Conservation (phyloP, 148 eudicot genomes). For the Bassia scoparia region DNA sequence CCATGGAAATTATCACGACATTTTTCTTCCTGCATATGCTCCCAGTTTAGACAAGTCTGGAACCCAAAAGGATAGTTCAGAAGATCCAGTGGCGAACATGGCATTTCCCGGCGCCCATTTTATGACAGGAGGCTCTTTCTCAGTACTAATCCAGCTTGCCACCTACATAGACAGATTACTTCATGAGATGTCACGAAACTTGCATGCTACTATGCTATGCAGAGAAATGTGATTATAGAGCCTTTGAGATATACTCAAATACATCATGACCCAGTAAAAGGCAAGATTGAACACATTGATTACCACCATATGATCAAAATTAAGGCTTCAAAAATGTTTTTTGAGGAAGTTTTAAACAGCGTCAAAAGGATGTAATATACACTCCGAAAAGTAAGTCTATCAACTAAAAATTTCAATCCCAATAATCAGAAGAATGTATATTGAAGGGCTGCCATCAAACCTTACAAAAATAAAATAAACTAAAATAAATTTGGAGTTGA, state of each 20-base stretch:
- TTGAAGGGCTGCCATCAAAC: too few species aligned
- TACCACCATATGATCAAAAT: too few species aligned
- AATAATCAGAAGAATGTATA: too few species aligned
- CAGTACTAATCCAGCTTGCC: conserved; percentile 85
- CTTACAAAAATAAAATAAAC: too few species aligned
- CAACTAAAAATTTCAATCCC: too few species aligned
- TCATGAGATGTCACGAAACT: neutral
- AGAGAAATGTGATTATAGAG: neutral
- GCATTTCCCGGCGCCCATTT: conserved; percentile 90
- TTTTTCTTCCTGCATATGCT: conserved; percentile 77
- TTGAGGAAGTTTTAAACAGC: neutral
- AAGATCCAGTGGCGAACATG: conserved; percentile 93
- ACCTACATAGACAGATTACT: conserved; percentile 48
- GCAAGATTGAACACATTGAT: neutral
- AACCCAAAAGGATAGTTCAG: conserved; percentile 84
- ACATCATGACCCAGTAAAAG: neutral
- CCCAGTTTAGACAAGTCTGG: conserved; percentile 92
- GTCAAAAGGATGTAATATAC: too few species aligned
- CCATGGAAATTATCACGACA: conserved; percentile 17
- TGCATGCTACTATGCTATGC: neutral
- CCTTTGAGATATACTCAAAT: neutral
- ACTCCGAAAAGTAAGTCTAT: too few species aligned
- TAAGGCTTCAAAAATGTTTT: neutral
- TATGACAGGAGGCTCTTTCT: conserved; percentile 78
- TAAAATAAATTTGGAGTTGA: too few species aligned